Evolutionary conservation across 371 early-diverging fungal genomes (phyloP).

Genomic region (Synchytrium microbalum): DNA sequence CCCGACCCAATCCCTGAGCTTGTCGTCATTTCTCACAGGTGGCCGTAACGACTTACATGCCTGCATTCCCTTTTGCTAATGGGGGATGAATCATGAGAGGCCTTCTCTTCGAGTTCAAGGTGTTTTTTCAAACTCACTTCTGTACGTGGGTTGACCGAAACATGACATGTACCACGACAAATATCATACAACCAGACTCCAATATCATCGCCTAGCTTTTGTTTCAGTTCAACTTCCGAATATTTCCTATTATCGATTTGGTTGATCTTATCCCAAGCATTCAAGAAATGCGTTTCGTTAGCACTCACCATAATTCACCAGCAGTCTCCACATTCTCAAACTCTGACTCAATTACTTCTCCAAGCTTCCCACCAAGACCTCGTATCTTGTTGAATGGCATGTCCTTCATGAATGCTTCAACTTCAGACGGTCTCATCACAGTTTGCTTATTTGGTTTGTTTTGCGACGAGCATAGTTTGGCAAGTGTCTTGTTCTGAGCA

Average conservation of each 20-base stretch:
- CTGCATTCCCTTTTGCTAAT: conserved; percentile 49
- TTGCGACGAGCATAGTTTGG: conserved; percentile 74
- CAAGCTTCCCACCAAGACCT: conserved; percentile 84
- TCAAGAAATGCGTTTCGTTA: conserved; percentile 2
- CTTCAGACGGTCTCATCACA: conserved; percentile 43
- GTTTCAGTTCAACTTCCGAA: conserved; percentile 18
- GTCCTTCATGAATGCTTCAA: conserved; percentile 48
- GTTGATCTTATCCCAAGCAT: conserved; percentile 23
- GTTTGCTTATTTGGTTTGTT: conserved; percentile 82
- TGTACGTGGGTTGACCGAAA: conserved; percentile 36
- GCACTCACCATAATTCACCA: conserved; percentile 47
- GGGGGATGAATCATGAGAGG: too few relatives aligned
- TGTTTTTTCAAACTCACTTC: too few relatives aligned
- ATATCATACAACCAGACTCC: conserved; percentile 53
- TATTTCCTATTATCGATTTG: conserved; percentile 13
- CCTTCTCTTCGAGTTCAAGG: too few relatives aligned
- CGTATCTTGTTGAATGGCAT: conserved; percentile 67
- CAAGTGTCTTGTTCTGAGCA: conserved; percentile 72
- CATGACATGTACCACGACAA: conserved; percentile 53
- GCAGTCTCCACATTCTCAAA: conserved; percentile 46
- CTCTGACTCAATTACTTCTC: conserved; percentile 54
- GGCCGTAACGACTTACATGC: conserved; percentile 49
- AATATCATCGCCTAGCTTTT: conserved; percentile 23
- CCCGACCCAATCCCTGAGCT: conserved; percentile 47
- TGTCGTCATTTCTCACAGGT: conserved; percentile 18